Evolutionary conservation across 768 basidiomycete genomes (phyloP), one percentile per base, ranked within the genome.

Genomic region (Hydnomerulius pinastri): DNA sequence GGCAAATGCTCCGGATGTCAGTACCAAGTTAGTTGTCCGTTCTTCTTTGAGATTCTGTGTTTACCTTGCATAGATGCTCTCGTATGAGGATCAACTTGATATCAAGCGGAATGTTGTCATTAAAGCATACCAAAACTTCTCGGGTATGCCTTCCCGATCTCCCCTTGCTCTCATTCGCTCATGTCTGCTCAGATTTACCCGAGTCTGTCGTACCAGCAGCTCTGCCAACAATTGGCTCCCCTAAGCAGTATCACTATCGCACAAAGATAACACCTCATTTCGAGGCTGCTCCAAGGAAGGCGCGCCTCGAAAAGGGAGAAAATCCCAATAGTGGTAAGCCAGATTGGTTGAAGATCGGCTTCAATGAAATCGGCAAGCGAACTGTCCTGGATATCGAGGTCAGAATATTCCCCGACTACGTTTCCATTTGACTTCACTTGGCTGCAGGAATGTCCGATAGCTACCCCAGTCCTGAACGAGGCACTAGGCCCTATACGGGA

Each of bases 181-280:
- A 28, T 24, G 24, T 35, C 18, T 15, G 12, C 52, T 12, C 17
- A 49, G 88, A 76, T 23, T 74, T 97, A 0, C 68, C 80, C 3
- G 61, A 76, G 2, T 63, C 77, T 0, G 66, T 73, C 0, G 71
- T 96, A 2, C 94, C 96, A 7, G 45, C 67, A 0, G 83, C 93
- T 17, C 77, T 78, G 32, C 70, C 83, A 0, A 97, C 94, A 0
- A 83, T 93, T 6, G 80, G 83, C n/a, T 93, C 91, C 0, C 97
- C 96, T 0, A 74, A 90, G 42, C 84, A 95, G 46, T 98, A 96
- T 65, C 82, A 78, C 44, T 99, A 99, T 66, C 83, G 96, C 27
- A 99, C 97, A 2, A 99, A 99, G 72, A 85, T 99, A 46, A 98
- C 97, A 0, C 97, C 97, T 0, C 97, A 99, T 66, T 98, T 98